Base-by-base conservation (phyloP, 371 early-diverging fungal species). In the Rhizopus microsporus region DNA sequence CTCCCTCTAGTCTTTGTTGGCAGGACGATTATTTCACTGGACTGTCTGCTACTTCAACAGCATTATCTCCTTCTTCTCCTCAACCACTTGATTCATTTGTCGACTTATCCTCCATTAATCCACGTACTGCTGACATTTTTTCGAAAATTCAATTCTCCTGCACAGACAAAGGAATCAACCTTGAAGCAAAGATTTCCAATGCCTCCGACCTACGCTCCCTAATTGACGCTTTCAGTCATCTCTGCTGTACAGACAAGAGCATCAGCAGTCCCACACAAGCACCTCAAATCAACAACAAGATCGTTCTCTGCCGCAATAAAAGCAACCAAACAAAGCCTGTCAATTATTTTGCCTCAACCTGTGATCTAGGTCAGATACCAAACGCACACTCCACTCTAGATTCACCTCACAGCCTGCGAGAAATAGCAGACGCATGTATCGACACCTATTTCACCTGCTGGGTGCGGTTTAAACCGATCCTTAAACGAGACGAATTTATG, bases 371-470 rank as follows among this genome's bases (percentile, higher is more conserved):
- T n/a, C 69, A 68, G 16, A 35, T 57, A 13, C 31, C 56, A 10
- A 58, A 64, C 10, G 69, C 67, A 2, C 56, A 65, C 32, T 61
- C 69, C 17, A 68, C 63, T 30, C 66, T 69, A 46, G 59, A 61
- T 4, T 51, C 65, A 3, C 43, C 40, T 23, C 54, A 53, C 29
- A 72, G 63, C 12, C 54, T 74, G 6, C 52, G 57, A 57, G 69
- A 74, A 54, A 68, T 79, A 13, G 63, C 65, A 0, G 80, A 79
- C 50, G 63, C 67, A 1, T 79, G 80, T 39, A 53, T 79, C 13
- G 55, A 74, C 31, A 68, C 70, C 32, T 76, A 70, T 54, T 76
- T 79, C 37, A 59, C 65, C 0, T 79, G 80, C 45, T 79, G 76
- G 80, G 63, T 70, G 12, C 72, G 75, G 7, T 67, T 65, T 42